phyloP scores from a whole-genome alignment of 1,284 basidiomycete species.

The Psilocybe mexicana region DNA sequence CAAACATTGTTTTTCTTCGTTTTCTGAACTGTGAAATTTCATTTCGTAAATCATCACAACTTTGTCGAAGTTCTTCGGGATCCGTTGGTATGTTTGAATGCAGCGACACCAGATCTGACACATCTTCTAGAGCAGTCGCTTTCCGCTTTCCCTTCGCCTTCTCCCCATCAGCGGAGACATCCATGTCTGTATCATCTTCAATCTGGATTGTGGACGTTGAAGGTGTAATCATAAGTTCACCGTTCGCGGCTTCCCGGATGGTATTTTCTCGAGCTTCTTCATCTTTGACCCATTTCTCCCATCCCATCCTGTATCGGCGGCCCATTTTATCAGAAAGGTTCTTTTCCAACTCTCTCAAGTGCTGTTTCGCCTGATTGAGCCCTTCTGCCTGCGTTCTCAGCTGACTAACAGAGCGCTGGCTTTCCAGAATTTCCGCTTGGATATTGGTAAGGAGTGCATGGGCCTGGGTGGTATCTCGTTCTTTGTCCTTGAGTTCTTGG shows the following conservation, averaged over 20 bases:
- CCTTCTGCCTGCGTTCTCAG: conserved; percentile 72
- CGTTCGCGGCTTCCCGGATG: conserved; percentile 58
- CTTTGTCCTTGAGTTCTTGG: conserved; percentile 88
- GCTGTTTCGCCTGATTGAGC: conserved; percentile 62
- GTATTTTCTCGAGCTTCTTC: conserved; percentile 76
- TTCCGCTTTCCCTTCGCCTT: conserved; percentile 52
- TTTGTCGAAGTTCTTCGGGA: conserved; percentile 55
- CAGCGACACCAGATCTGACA: conserved; percentile 61
- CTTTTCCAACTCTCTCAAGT: conserved; percentile 64
- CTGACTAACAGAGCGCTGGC: conserved; percentile 73
- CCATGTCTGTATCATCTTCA: conserved; percentile 43
- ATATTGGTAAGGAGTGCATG: conserved; percentile 87
- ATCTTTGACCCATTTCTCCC: conserved; percentile 89
- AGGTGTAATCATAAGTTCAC: conserved; percentile 47
- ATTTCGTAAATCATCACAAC: conserved; percentile 61
- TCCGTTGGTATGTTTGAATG: conserved; percentile 59
- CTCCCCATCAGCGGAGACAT: conserved; percentile 29
- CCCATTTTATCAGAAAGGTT: conserved; percentile 78
- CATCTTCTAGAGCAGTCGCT: conserved; percentile 51
- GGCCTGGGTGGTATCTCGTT: conserved; percentile 90
- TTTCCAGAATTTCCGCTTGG: conserved; percentile 90
- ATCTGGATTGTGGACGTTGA: conserved; percentile 43
- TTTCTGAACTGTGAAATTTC: conserved; percentile 68
- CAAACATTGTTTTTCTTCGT: conserved; percentile 71
- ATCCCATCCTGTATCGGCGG: conserved; percentile 80